phyloP scores from a whole-genome alignment of 2,329 filamentous ascomycete genomes.

The Scopulariopsis brevicaulis region DNA sequence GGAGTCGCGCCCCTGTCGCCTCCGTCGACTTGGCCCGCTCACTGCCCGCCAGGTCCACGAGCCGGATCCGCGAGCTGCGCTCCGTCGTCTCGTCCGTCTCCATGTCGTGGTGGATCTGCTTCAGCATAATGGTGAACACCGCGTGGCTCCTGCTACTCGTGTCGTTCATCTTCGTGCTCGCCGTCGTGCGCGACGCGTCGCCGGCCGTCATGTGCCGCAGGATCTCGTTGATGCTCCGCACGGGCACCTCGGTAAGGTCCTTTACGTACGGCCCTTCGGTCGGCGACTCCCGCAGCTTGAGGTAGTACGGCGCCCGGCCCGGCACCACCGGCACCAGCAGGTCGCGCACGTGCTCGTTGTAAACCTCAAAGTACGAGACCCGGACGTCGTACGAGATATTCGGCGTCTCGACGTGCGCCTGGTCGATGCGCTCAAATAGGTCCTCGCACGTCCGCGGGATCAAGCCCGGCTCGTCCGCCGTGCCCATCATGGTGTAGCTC shows the following conservation, averaged over 20 bases:
- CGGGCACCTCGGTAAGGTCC: conserved; percentile 86
- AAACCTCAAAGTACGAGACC: conserved; percentile 98
- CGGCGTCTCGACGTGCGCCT: conserved; percentile 62
- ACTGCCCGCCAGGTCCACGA: conserved; percentile 90
- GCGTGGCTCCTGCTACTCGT: conserved; percentile 93
- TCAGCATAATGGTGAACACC: conserved; percentile 95
- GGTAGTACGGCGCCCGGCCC: conserved; percentile 73
- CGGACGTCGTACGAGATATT: conserved; percentile 96
- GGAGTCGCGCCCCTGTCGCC: conserved; percentile 79
- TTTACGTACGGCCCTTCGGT: conserved; percentile 95
- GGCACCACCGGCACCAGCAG: conserved; percentile 63
- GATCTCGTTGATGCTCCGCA: conserved; percentile 78
- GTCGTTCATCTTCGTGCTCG: conserved; percentile 98
- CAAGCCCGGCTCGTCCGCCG: conserved; percentile 70
- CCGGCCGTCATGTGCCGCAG: conserved; percentile 84
- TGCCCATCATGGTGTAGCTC: conserved; percentile 98
- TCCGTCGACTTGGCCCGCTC: conserved; percentile 94
- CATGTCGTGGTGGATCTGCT: conserved; percentile 96
- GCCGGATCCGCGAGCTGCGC: conserved; percentile 80
- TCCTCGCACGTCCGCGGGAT: conserved; percentile 95
- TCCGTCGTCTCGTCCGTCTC: conserved; percentile 97
- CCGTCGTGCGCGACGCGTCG: conserved; percentile 76
- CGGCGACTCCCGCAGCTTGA: conserved; percentile 94
- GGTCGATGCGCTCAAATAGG: conserved; percentile 85
- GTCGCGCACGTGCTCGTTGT: conserved; percentile 97